These are phyloP conservation scores for Conticribra weissflogii DNA, from an alignment of 108 stramenopile species.

Conservation along the genomic window DNA sequence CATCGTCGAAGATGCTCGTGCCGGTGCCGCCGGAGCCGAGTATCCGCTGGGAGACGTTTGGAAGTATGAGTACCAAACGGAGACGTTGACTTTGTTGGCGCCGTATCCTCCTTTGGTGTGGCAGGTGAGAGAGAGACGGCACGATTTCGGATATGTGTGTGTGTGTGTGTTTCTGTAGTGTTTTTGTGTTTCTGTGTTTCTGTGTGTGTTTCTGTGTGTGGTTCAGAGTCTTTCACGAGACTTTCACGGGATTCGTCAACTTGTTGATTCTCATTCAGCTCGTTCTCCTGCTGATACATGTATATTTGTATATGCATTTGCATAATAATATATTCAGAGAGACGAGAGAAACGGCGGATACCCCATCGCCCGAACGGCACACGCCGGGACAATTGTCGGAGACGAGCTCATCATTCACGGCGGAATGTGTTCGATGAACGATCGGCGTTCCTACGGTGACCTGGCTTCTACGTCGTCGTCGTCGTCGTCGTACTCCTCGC, in stretches of 20 bases:
- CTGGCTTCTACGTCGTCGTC: background rate
- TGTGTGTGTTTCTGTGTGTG: background rate
- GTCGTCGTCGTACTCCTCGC: slow-evolving; percentile 9
- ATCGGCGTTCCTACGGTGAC: background rate
- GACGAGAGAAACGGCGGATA: slow-evolving; percentile 27
- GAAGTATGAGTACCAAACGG: slow-evolving; percentile 46
- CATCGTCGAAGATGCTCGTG: slow-evolving; percentile 1
- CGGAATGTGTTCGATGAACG: slow-evolving; percentile 32
- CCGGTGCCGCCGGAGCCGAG: background rate
- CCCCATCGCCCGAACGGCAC: slow-evolving; percentile 43
- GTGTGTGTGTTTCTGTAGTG: background rate
- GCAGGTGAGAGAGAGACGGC: slow-evolving; percentile 22
- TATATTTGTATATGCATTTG: too few relatives aligned
- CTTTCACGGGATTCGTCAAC: too few relatives aligned
- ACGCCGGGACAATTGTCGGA: slow-evolving; percentile 43
- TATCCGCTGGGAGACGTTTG: slow-evolving; percentile 47
- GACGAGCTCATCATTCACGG: slow-evolving; percentile 48
- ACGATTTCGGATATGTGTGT: background rate
- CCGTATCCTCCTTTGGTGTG: slow-evolving; percentile 42
- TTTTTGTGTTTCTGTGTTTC: background rate
- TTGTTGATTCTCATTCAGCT: too few relatives aligned
- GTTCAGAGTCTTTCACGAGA: too few relatives aligned
- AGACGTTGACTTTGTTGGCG: slow-evolving; percentile 34
- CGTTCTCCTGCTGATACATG: too few relatives aligned
- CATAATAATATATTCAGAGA: too few relatives aligned